Conservation (phyloP, 352 stramenopile species). For the Phytophthora sojae region DNA sequence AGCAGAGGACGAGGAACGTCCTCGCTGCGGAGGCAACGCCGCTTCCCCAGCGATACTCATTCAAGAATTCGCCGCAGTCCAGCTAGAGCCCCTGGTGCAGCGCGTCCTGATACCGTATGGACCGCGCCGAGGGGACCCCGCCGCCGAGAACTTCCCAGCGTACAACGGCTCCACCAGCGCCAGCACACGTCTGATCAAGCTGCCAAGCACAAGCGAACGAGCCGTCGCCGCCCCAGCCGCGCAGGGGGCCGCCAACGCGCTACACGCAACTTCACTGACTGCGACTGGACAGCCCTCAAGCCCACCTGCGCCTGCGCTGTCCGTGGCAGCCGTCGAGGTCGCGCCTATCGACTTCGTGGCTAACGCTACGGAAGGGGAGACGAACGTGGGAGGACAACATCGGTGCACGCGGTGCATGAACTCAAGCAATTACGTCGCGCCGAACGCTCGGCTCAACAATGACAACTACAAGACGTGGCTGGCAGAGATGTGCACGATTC, state of each 20-base stretch:
- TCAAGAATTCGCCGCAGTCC: conserved; percentile 3
- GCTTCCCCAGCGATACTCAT: conserved; percentile 1
- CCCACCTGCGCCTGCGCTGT: neutral
- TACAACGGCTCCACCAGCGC: neutral
- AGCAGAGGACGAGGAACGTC: neutral
- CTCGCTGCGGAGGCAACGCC: neutral
- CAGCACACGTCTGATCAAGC: neutral
- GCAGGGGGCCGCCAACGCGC: no score
- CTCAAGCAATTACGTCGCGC: conserved; percentile 5
- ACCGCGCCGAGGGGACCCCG: conserved; percentile 1
- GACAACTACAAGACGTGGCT: conserved; percentile 8
- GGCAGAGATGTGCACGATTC: conserved; percentile 7
- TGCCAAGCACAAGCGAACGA: no score
- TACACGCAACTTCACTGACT: no score
- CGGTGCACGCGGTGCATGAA: conserved; percentile 6
- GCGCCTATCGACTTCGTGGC: neutral
- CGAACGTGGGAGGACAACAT: neutral
- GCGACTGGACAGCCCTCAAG: neutral
- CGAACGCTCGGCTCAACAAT: conserved; percentile 1
- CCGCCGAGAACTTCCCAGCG: conserved; percentile 1
- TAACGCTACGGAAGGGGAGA: neutral
- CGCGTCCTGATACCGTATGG: conserved; percentile 8
- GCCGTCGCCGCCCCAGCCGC: no score
- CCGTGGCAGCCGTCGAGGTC: neutral
- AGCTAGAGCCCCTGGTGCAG: neutral